A percentile compares a stretch with the other conserved stretches of the same genome.
These are phyloP conservation scores for Eucalyptus pauciflora DNA, from an alignment of 345 rosid genomes.

Conservation along the genomic window DNA sequence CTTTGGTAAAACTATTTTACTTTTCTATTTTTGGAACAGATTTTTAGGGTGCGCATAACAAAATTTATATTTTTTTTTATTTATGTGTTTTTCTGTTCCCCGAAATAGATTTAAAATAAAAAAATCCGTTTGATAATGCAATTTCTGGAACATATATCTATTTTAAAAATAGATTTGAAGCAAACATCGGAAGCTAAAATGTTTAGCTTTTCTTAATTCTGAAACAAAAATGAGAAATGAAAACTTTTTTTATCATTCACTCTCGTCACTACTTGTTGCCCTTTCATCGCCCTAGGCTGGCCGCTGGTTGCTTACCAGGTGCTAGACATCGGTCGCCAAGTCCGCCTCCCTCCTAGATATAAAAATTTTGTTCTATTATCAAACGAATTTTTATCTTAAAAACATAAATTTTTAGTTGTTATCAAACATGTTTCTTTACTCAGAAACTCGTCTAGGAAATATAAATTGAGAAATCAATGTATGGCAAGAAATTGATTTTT, in stretches of 20 bases:
- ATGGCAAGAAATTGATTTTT: accelerated
- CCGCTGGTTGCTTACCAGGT: accelerated
- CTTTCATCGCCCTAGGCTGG: accelerated
- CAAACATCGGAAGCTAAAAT: accelerated
- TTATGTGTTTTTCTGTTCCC: accelerated
- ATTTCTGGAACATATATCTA: accelerated
- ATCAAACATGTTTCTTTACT: too few relatives aligned
- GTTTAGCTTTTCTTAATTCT: too few relatives aligned
- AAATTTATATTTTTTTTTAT: too few relatives aligned
- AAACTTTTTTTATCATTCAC: too few relatives aligned
- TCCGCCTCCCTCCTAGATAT: accelerated
- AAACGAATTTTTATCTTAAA: accelerated
- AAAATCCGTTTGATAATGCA: accelerated
- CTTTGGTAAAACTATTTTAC: too few relatives aligned
- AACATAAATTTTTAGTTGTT: accelerated
- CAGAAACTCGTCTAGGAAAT: accelerated
- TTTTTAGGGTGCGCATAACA: accelerated
- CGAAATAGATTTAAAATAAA: too few relatives aligned
- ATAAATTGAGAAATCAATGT: too few relatives aligned
- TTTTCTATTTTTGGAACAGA: accelerated
- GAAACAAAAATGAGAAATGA: too few relatives aligned
- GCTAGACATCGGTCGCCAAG: accelerated
- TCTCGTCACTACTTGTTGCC: accelerated
- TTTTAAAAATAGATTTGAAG: too few relatives aligned
- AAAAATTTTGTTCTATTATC: accelerated